Evolutionary conservation across 2,329 filamentous ascomycete species (phyloP).

Genomic region (Graphilbum ipis-grandicollis): DNA sequence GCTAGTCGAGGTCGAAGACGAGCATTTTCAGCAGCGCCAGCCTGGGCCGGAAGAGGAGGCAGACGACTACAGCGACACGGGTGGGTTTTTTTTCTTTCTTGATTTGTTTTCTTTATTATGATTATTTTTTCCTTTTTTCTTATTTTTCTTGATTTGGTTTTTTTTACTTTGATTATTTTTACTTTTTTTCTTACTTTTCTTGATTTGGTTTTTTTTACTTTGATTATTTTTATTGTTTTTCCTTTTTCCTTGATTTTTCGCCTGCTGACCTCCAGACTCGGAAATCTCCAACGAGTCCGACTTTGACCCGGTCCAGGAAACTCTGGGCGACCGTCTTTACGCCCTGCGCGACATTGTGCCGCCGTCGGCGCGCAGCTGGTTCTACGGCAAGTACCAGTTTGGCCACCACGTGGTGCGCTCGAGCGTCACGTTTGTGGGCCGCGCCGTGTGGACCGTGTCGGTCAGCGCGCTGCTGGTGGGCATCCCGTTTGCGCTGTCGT

Average conservation of each 20-base stretch:
- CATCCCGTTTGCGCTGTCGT: slow-evolving; percentile 84
- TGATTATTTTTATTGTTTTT: not conserved
- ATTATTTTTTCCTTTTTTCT: too few relatives aligned
- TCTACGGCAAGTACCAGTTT: slow-evolving; percentile 40
- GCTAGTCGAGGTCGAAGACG: slow-evolving; percentile 90
- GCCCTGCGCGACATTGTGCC: slow-evolving; percentile 64
- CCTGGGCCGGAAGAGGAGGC: slow-evolving; percentile 61
- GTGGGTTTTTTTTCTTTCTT: too few relatives aligned
- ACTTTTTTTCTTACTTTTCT: not conserved
- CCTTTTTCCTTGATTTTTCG: too few relatives aligned
- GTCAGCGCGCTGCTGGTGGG: slow-evolving; percentile 79
- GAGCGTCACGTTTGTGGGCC: slow-evolving; percentile 56
- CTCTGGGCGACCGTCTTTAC: slow-evolving; percentile 49
- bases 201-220: not conserved
- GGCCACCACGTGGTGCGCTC: slow-evolving; percentile 40
- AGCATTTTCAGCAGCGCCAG: slow-evolving; percentile 68
- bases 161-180: too few relatives aligned
- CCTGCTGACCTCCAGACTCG: slow-evolving; percentile 37
- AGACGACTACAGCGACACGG: slow-evolving; percentile 85
- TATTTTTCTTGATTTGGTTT: too few relatives aligned
- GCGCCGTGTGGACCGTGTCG: slow-evolving; percentile 78
- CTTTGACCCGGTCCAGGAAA: slow-evolving; percentile 40
- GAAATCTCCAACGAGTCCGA: slow-evolving; percentile 72
- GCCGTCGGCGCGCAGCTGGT: slow-evolving; percentile 50
- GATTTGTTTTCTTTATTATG: too few relatives aligned